Percentiles rank a stretch among this genome's conserved stretches.
phyloP scores from a whole-genome alignment of 129 eudicot species.

The Apium graveolens region DNA sequence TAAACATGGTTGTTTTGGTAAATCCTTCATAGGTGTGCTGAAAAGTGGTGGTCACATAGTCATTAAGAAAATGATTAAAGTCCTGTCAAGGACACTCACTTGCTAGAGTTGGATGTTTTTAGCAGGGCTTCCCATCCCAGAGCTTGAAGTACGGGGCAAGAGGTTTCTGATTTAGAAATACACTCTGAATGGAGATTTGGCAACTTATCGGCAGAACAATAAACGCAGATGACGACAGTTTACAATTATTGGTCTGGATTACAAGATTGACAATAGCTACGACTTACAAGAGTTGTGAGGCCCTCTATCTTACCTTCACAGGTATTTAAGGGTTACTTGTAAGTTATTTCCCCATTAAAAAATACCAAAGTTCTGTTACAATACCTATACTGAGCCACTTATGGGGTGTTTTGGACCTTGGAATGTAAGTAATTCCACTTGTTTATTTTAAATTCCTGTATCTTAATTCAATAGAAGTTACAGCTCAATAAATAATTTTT shows the following conservation, averaged over 20 bases:
- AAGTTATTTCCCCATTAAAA: not conserved
- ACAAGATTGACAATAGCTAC: constrained; percentile 76
- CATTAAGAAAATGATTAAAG: constrained; percentile 16
- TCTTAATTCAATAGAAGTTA: not conserved
- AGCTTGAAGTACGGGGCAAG: constrained; percentile 56
- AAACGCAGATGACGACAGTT: constrained; percentile 22
- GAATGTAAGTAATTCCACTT: not conserved
- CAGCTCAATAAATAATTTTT: not conserved
- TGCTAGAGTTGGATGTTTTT: constrained; percentile 51
- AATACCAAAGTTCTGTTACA: not conserved
- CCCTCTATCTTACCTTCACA: constrained; percentile 53
- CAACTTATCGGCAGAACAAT: constrained; percentile 50
- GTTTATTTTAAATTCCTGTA: not conserved
- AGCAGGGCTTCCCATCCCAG: constrained; percentile 68
- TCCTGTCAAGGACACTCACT: constrained; percentile 40
- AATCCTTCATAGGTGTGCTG: constrained; percentile 46
- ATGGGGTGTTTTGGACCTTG: not conserved
- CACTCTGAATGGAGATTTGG: constrained; percentile 78
- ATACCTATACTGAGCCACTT: not conserved
- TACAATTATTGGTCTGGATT: constrained; percentile 80
- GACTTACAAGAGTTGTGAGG: constrained; percentile 49
- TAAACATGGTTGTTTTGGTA: constrained; percentile 65
- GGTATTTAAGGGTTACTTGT: constrained; percentile 33
- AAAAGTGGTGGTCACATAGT: constrained; percentile 56
- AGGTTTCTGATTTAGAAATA: constrained; percentile 59